Base-by-base conservation (phyloP, 192 early-diverging fungal genomes). In the Jimgerdemannia flammicorona region DNA sequence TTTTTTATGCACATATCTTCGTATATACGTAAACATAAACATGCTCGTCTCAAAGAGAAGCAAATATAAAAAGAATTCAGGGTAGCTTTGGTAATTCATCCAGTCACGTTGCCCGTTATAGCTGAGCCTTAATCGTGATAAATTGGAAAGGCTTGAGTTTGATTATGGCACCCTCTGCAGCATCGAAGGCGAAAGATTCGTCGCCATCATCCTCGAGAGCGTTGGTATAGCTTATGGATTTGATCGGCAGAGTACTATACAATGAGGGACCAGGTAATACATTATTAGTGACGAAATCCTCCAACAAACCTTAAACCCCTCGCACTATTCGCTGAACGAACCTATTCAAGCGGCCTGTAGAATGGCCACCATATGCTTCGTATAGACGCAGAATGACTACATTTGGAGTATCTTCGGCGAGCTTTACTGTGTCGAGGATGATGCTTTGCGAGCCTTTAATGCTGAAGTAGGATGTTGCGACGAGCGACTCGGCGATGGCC, bases 351-450 rank as follows among this genome's bases (percentile, higher is more conserved):
- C 71, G 77, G 40, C 86, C 87, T 43, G 65, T 81, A 4, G 92
- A 92, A 19, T 92, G 92, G 1, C 96, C 96, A 39, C 98, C 97
- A 79, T 90, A 95, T 1, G 95, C 88, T 83, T 99, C 97, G 76
- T 96, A 97, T 40, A 99, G 73, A 43, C 98, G 85, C 20, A 99
- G 71, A 54, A 99, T 79, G 10, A 99, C 75, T 44, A 85, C 80
- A n/a, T 88, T 80, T 14, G 49, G 49, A 4, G 85, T 70, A 68
- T 93, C 89, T 78, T 99, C 97, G 3, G 98, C 93, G 9, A 85
- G 77, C 83, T 99, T 99, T 75, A 99, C 84, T 0, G 94, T 94
- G 74, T 99, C 97, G 66, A 99, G 78, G 19, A 99, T 89, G 17
- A 98, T 87, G 72, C 94, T 97, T n/a, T 82, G 77, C 29, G 84